phyloP scores from a whole-genome alignment of 208 protist genomes.

The Leptomonas pyrrhocoris region DNA sequence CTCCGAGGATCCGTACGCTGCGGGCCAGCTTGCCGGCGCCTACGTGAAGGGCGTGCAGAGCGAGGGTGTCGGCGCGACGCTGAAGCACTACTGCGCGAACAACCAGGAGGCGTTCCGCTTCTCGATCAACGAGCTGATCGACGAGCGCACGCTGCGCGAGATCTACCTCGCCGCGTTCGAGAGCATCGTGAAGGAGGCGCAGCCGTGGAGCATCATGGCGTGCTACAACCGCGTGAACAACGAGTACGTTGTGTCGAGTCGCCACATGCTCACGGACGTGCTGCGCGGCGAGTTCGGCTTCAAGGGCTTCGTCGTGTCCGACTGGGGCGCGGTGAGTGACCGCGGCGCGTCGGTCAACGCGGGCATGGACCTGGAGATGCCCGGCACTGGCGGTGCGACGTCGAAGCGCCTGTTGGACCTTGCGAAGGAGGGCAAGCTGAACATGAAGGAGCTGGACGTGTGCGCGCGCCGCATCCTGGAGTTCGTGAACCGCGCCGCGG shows the following conservation, averaged over 20 bases:
- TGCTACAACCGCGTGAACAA: conserved; percentile 45
- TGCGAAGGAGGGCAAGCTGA: conserved; percentile 35
- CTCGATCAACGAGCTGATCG: conserved; percentile 17
- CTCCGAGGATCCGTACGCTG: conserved; percentile 44
- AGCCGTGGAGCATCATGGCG: conserved; percentile 34
- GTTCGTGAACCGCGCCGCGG: conserved; percentile 7
- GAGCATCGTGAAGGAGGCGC: conserved; percentile 25
- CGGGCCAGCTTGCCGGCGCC: conserved; percentile 10
- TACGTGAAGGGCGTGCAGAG: conserved; percentile 37
- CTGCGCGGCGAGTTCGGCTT: conserved; percentile 58
- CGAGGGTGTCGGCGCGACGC: conserved; percentile 31
- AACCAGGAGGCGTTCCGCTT: conserved; percentile 42
- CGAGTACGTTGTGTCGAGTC: conserved; percentile 47
- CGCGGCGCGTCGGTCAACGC: conserved; percentile 29
- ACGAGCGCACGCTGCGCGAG: conserved; percentile 48
- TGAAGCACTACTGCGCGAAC: conserved; percentile 54
- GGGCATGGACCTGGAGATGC: conserved; percentile 73
- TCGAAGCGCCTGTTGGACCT: conserved; percentile 27
- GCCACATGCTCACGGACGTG: conserved; percentile 27
- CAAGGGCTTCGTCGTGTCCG: conserved; percentile 47
- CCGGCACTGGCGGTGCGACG: conserved; percentile 30
- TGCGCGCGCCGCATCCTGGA: conserved; percentile 17
- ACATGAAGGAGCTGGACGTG: conserved; percentile 24
- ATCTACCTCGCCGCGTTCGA: conserved; percentile 52
- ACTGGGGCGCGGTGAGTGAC: conserved; percentile 66